Conservation (phyloP, 768 basidiomycete genomes). For the Rhodotorula graminis region DNA sequence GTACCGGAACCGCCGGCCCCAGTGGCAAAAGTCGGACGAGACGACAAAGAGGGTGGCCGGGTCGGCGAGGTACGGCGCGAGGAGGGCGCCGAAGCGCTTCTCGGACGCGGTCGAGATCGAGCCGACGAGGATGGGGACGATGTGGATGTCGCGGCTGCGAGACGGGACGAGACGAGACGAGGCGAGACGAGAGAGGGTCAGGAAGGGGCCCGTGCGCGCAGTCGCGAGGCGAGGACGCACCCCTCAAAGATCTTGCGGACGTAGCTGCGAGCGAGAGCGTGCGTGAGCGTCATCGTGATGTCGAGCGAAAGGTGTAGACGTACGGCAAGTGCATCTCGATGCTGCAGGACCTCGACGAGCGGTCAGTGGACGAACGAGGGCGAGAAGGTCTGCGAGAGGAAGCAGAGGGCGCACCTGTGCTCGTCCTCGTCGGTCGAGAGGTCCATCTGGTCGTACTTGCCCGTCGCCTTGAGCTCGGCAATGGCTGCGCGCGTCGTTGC, state of each 20-base stretch:
- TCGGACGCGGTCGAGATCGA: slow-evolving; percentile 62
- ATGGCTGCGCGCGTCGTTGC: slow-evolving; percentile 54
- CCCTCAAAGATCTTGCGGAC: slow-evolving; percentile 76
- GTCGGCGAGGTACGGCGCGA: slow-evolving; percentile 73
- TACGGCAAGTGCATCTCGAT: slow-evolving; percentile 95
- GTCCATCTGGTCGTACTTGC: slow-evolving; percentile 66
- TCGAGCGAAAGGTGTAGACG: background rate
- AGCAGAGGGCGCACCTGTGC: slow-evolving; percentile 52
- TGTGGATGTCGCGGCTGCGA: slow-evolving; percentile 55
- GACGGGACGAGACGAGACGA: too few species aligned
- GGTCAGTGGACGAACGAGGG: too few species aligned
- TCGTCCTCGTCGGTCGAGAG: slow-evolving; percentile 77
- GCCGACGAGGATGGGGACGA: slow-evolving; percentile 90
- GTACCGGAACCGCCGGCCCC: slow-evolving; percentile 83
- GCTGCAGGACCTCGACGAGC: slow-evolving; percentile 49
- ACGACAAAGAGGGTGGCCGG: slow-evolving; percentile 81
- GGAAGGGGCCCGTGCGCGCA: too few species aligned
- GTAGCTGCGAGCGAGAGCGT: slow-evolving; percentile 49
- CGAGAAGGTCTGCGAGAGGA: too few species aligned
- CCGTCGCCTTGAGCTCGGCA: slow-evolving; percentile 59
- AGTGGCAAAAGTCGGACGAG: slow-evolving; percentile 97
- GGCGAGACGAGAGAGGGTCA: too few species aligned
- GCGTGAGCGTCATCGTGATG: background rate
- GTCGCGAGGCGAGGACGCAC: slow-evolving; percentile 49
- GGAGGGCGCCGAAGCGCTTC: slow-evolving; percentile 59